phyloP scores from a whole-genome alignment of 192 early-diverging fungal genomes.

The Coemansia sp. region DNA sequence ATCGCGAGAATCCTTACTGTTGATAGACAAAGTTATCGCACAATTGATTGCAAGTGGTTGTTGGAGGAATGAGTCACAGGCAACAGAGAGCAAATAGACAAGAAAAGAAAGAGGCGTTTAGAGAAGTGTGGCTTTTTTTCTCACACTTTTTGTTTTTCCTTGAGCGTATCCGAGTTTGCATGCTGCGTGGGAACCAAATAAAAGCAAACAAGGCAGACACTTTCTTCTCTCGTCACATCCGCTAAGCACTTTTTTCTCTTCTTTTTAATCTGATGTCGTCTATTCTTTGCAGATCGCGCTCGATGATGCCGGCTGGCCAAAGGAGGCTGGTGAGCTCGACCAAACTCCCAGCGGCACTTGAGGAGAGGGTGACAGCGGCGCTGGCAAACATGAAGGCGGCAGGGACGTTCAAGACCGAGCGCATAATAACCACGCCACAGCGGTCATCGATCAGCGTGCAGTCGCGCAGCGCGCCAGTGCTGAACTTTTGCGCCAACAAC shows the following conservation, averaged over 20 bases:
- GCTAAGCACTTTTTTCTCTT: background rate
- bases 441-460: slow-evolving; percentile 54
- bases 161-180: too few relatives aligned
- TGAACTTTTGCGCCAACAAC: slow-evolving; percentile 75
- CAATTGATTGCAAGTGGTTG: too few relatives aligned
- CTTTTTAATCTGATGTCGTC: background rate
- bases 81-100: too few relatives aligned
- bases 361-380: slow-evolving; percentile 44
- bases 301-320: background rate
- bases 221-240: too few relatives aligned
- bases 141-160: too few relatives aligned
- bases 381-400: slow-evolving; percentile 57
- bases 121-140: too few relatives aligned
- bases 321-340: slow-evolving; percentile 7
- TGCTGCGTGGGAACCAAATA: too few relatives aligned
- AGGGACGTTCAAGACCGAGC: slow-evolving; percentile 68
- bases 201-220: background rate
- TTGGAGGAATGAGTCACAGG: too few relatives aligned
- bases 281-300: background rate
- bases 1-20: too few relatives aligned
- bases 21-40: too few relatives aligned
- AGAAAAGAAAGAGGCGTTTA: too few relatives aligned
- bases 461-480: slow-evolving; percentile 29
- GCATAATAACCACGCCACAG: slow-evolving; percentile 61
- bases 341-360: slow-evolving; percentile 28